Evolutionary conservation across 768 basidiomycete species (phyloP), one percentile per base, ranked within the genome.

Genomic region (Ramaria rubella): DNA sequence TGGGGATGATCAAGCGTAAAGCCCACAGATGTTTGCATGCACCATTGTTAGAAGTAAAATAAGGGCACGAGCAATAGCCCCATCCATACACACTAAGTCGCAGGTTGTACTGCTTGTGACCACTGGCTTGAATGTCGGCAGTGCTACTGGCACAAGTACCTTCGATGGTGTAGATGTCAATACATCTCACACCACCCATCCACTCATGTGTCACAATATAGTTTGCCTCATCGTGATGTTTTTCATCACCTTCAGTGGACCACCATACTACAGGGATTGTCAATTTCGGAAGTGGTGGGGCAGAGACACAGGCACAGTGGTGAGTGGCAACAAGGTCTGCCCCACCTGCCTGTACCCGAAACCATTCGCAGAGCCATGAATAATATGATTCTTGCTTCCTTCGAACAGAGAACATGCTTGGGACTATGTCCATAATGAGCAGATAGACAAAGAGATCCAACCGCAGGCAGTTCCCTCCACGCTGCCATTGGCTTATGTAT

Each of bases 391-490:
- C 49, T 30, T 50, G 49, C 14, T 26, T 27, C 9, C 19, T 27
- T 5, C n/a, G n/a, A n/a, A n/a, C n/a, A n/a, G n/a, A n/a, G n/a
- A n/a, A n/a, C n/a, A n/a, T n/a, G n/a, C n/a, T n/a, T n/a, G n/a
- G n/a, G n/a, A n/a, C n/a, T n/a, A n/a, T n/a, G n/a, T n/a, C n/a
- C n/a, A n/a, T n/a, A n/a, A n/a, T n/a, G n/a, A n/a, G n/a, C n/a
- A n/a, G n/a, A n/a, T n/a, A n/a, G n/a, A n/a, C n/a, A n/a, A 50
- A n/a, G 23, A 50, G 49, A 30, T 50, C 49, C 5, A 68, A 61
- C 0, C 69, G 68, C 5, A 75, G 64, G 5, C 66, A 62, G 4
- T 59, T 59, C 4, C 71, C 70, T 24, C 59, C 61, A n/a, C 61
- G 63, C 40, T 68, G 64, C 62, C 61, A 66, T 26, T 55, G 61